Base-by-base conservation (phyloP, 345 rosid genomes). In the Dipteronia dyeriana region DNA sequence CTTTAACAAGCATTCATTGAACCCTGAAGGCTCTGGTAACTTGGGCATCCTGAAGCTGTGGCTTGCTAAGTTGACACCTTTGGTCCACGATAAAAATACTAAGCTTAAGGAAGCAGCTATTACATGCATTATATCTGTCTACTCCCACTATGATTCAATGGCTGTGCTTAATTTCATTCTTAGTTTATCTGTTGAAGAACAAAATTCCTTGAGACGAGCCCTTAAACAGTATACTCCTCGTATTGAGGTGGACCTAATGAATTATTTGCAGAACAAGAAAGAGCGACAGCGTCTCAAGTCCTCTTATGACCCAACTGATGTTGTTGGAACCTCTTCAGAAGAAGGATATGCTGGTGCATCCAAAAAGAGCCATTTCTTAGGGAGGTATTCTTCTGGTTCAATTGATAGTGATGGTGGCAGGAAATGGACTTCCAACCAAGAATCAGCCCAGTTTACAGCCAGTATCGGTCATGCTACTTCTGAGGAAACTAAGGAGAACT, bases 171-270 rank as follows among this genome's bases (percentile, higher is more conserved):
- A 91, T 88, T 96, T 90, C 81, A 94, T 96, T 81, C 94, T 94
- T 79, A 90, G 93, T 88, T 84, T 96, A 82, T 91, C 98, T 43
- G 95, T 96, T 80, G 99, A 96, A 85, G 97, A 96, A 80, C 99
- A 96, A 81, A 96, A 92, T 86, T 90, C 92, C 74, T 85, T 94
- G 88, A 90, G 98, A 84, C 91, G 99, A 69, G 85, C 97, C 54
- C 94, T 96, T 71, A 96, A 94, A 79, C 98, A 92, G 79, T 86
- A 90, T 76, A 94, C 98, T 77, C 99, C 99, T 78, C 97, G 97
- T 45, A 94, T 96, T 79, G 99, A 96, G 81, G 99, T 96, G 84
- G 99, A 96, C 82, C 87, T 96, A 25, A 87, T 96, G 88, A 96
- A 94, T 90, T 94, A 85, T 84, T 79, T 96, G 87, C 99, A 96